phyloP scores from a whole-genome alignment of 257 asterid species.

The Salvia miltiorrhiza region DNA sequence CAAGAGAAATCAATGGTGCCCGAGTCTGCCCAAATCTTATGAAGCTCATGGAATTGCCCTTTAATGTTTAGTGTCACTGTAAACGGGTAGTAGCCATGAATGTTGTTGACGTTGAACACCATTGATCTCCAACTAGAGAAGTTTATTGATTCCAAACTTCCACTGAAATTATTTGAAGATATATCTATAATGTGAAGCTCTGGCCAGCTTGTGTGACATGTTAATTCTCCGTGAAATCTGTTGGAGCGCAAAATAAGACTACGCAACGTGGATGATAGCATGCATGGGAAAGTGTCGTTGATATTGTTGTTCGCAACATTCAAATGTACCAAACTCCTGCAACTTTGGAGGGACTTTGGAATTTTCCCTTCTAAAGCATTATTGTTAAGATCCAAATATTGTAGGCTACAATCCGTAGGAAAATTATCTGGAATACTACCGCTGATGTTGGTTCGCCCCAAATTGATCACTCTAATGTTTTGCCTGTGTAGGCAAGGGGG shows the following conservation, averaged over 20 bases:
- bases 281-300: no score
- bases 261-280: conserved; percentile 28
- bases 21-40: conserved; percentile 15
- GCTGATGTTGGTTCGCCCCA: conserved; percentile 15
- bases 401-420: neutral
- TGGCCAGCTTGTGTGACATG: conserved; percentile 21
- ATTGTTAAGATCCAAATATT: conserved; percentile 20
- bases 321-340: conserved; percentile 33
- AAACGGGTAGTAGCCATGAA: no score
- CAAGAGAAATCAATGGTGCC: conserved; percentile 45
- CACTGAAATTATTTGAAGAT: conserved; percentile 21
- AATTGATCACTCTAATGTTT: neutral
- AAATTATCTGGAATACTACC: conserved; percentile 20
- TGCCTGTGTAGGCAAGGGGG: no score
- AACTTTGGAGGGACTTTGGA: conserved; percentile 29
- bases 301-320: conserved; percentile 42
- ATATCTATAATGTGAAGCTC: conserved; percentile 21
- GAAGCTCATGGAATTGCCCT: conserved; percentile 22
- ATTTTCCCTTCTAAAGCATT: no score
- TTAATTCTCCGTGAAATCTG: conserved; percentile 33
- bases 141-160: neutral
- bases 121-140: conserved; percentile 15
- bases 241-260: conserved; percentile 40
- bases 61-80: conserved; percentile 24
- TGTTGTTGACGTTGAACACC: no score